Conservation (phyloP, 1,139 yeast genomes). For the Diutina sp. region DNA sequence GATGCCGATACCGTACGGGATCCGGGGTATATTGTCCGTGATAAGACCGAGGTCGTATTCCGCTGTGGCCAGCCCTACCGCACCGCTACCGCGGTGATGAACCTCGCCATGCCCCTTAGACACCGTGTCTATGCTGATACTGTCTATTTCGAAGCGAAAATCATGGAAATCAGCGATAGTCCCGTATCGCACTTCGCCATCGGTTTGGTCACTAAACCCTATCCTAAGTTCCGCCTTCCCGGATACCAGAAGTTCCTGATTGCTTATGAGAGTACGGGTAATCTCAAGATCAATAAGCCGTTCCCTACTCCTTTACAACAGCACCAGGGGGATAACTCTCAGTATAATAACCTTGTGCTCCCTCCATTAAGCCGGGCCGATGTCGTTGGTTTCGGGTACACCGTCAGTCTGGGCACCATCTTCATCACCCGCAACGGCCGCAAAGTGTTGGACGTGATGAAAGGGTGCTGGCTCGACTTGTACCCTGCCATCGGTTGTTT, state of each 20-base stretch:
- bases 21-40: neutral
- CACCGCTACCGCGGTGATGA: constrained; percentile 37
- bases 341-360: constrained; percentile 51
- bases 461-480: constrained; percentile 65
- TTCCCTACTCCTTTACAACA: constrained; percentile 37
- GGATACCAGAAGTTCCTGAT: constrained; percentile 75
- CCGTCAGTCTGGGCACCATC: constrained; percentile 65
- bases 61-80: constrained; percentile 15
- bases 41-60: neutral
- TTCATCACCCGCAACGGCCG: constrained; percentile 89
- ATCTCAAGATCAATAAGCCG: constrained; percentile 72
- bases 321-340: constrained; percentile 33
- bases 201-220: constrained; percentile 81
- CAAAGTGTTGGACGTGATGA: constrained; percentile 71
- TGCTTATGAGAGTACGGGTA: constrained; percentile 81
- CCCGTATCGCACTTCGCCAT: constrained; percentile 48
- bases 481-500: constrained; percentile 85
- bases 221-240: constrained; percentile 81
- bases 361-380: constrained; percentile 78
- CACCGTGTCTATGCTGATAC: constrained; percentile 41
- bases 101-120: constrained; percentile 50
- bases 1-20: neutral
- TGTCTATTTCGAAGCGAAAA: constrained; percentile 59
- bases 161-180: constrained; percentile 31
- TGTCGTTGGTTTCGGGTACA: constrained; percentile 85